A percentile compares a stretch with the other conserved stretches of the same genome.
Evolutionary conservation across 2,329 filamentous ascomycete species (phyloP).

Genomic region (Ceratocystis papillata): DNA sequence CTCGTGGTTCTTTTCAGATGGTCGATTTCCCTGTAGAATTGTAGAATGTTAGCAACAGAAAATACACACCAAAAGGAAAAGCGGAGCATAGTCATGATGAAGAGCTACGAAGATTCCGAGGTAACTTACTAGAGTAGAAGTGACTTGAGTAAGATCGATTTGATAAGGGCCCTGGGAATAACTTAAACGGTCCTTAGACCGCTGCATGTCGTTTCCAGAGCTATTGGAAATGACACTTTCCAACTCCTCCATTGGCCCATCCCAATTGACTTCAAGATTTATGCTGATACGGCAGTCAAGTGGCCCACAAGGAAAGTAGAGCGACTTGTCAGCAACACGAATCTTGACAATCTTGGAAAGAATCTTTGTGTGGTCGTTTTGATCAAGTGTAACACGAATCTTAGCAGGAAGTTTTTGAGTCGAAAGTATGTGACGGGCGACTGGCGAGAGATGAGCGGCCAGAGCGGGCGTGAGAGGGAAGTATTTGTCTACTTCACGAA

Average conservation of each 20-base stretch:
- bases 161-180: slow-evolving; percentile 83
- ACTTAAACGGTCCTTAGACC: slow-evolving; percentile 81
- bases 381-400: slow-evolving; percentile 66
- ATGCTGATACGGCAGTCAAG: slow-evolving; percentile 92
- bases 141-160: slow-evolving; percentile 87
- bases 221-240: slow-evolving; percentile 32
- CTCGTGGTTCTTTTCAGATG: slow-evolving; percentile 59
- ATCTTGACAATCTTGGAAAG: slow-evolving; percentile 83
- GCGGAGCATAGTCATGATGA: neutral
- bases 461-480: slow-evolving; percentile 58
- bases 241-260: slow-evolving; percentile 53
- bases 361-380: slow-evolving; percentile 47
- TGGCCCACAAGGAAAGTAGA: slow-evolving; percentile 63
- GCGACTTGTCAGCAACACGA: slow-evolving; percentile 75
- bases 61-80: neutral
- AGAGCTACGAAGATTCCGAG: slow-evolving; percentile 22
- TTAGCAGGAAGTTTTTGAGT: slow-evolving; percentile 39
- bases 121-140: slow-evolving; percentile 36
- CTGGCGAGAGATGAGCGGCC: slow-evolving; percentile 31
- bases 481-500: slow-evolving; percentile 72
- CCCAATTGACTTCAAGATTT: slow-evolving; percentile 84
- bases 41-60: neutral
- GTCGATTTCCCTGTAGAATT: slow-evolving; percentile 32
- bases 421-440: slow-evolving; percentile 8
- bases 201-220: slow-evolving; percentile 31